Evolutionary conservation across 2,329 filamentous ascomycete species (phyloP).

Genomic region (Aspergillus niger): DNA sequence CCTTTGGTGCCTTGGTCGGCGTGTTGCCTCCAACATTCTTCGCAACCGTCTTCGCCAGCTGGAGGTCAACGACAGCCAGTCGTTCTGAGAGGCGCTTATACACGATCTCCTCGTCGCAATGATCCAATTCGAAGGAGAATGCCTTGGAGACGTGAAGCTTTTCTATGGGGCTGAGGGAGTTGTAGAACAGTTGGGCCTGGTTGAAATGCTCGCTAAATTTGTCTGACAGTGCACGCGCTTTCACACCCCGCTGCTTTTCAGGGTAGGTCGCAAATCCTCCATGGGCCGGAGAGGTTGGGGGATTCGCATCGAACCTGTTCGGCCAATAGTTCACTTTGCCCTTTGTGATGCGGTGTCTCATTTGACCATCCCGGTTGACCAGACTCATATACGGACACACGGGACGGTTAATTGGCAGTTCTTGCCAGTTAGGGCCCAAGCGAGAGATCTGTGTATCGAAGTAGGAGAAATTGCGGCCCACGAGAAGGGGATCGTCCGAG

Average conservation of each 20-base stretch:
- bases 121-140: slow-evolving; percentile 43
- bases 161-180: slow-evolving; percentile 38
- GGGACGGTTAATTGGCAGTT: slow-evolving; percentile 75
- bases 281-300: slow-evolving; percentile 63
- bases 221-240: slow-evolving; percentile 55
- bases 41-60: slow-evolving; percentile 68
- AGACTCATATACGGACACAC: slow-evolving; percentile 75
- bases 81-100: slow-evolving; percentile 71
- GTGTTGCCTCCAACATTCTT: slow-evolving; percentile 69
- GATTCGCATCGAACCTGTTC: slow-evolving; percentile 66
- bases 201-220: slow-evolving; percentile 50
- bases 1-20: slow-evolving; percentile 54
- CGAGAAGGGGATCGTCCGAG: slow-evolving; percentile 72
- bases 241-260: slow-evolving; percentile 67
- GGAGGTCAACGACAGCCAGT: slow-evolving; percentile 69
- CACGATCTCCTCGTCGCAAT: slow-evolving; percentile 75
- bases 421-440: slow-evolving; percentile 73
- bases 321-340: slow-evolving; percentile 79
- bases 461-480: slow-evolving; percentile 70
- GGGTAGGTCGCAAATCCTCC: slow-evolving; percentile 71
- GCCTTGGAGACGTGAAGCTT: slow-evolving; percentile 40
- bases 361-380: slow-evolving; percentile 73
- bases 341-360: slow-evolving; percentile 72
- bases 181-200: slow-evolving; percentile 42
- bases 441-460: slow-evolving; percentile 62